Base-by-base conservation (phyloP, 2,329 filamentous ascomycete species). In the Colletotrichum eleusines region DNA sequence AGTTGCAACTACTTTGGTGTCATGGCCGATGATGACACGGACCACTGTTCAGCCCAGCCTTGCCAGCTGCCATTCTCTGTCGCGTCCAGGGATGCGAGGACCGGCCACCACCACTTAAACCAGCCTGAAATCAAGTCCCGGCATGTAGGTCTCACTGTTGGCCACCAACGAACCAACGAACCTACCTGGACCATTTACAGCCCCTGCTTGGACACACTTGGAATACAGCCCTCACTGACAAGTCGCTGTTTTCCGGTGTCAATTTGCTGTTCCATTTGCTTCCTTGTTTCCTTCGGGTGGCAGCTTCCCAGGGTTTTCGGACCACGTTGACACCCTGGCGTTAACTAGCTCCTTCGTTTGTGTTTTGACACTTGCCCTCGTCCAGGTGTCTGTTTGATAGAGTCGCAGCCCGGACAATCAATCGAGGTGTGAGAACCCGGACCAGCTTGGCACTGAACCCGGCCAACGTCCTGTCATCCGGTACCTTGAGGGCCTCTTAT, bases 21-120 rank as follows among this genome's bases (percentile, higher is more conserved):
- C 48, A 35, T 54, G 46, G 28, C 48, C n/a, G 26, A 63, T n/a
- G 35, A 44, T 63, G 60, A 63, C 60, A 63, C 60, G 60, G 48
- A 44, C 48, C 60, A 63, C 60, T 63, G 35, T 23, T 33, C 12
- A 54, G 48, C 60, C 60, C 48, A 63, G 60, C 60, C 60, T 63
- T 54, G 60, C 60, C 60, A 53, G 60, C 48, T 63, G 60, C 58
- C 31, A 11, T 23, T 63, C 35, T 18, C 35, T 18, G 60, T 40
- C 60, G 14, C 48, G 46, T 54, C 51, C 60, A 63, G 26, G 44
- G 44, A 50, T 61, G 59, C n/a, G n/a, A n/a, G 59, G 59, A 51
- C 59, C 8, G 18, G 31, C 33, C 33, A 53, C 23, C 14, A 26
- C n/a, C 54, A 42, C 35, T 40, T 40, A 6, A 58, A 42, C 55